Evolutionary conservation across 805 yeast species (phyloP), one percentile per base, ranked within the genome.

Genomic region (Pichia phayaonensis): DNA sequence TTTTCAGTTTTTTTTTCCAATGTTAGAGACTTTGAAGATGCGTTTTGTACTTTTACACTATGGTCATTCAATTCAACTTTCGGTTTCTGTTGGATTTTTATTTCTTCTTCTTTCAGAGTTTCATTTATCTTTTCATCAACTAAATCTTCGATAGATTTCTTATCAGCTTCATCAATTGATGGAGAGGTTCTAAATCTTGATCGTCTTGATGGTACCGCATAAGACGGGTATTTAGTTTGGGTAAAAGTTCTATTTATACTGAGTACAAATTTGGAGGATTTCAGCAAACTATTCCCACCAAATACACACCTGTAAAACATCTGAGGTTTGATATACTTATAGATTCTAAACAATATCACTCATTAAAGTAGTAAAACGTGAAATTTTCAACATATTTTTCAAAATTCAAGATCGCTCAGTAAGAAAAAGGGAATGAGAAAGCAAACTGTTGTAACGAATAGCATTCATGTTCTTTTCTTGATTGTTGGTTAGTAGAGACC

Each of bases 161-260:
- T 46, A 7, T 42, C n/a, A 34, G 38, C 16, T n/a, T 34, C 20
- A 34, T 16, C 38, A 34, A n/a, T 20, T 15, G 40, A 27, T 16
- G 7, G 4, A 16, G 27, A 44, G 38, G 29, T 40, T 18, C 53
- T 56, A 26, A 56, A 56, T 44, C 54, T 52, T 21, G 59, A 56
- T 40, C 52, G 52, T 40, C 50, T 47, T 2, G 38, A 34, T 16
- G 51, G 41, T 13, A 46, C 44, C 2, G 50, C 54, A 27, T 48
- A 34, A 22, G 34, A 24, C 13, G 13, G 11, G 12, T 15, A 18
- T 4, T 44, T 8, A 16, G 45, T 36, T 4, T 29, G 11, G 6
- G 36, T 27, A 31, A 47, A 47, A 42, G n/a, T 31, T 36, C 40
- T 29, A 10, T 20, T 24, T 34, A 34, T 34, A n/a, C 5, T 34